These are phyloP conservation scores for Tritrichomonas musculus DNA, from an alignment of 208 protist genomes.

Conservation along the genomic window DNA sequence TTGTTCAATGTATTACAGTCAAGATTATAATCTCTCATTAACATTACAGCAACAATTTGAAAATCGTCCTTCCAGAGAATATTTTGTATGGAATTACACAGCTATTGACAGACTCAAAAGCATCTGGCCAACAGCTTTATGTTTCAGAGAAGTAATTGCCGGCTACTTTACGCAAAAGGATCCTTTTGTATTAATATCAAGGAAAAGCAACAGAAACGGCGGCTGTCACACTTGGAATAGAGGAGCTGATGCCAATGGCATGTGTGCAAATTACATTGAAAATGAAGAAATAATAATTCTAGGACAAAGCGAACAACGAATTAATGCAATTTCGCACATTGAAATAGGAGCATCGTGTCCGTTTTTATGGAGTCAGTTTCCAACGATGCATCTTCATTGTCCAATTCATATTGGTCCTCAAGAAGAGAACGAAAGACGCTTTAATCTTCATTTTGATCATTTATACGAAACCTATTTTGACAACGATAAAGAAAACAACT, in stretches of 20 bases:
- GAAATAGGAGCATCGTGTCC: background rate
- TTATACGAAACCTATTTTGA: background rate
- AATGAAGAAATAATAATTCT: background rate
- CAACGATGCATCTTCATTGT: background rate
- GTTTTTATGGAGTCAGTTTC: background rate
- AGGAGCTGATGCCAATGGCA: background rate
- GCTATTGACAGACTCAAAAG: background rate
- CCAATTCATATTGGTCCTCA: background rate
- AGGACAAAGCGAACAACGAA: no score
- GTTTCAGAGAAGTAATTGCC: no score
- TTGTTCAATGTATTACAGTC: background rate
- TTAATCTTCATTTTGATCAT: background rate
- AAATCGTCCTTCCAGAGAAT: background rate
- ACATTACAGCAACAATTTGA: background rate
- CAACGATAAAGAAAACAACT: background rate
- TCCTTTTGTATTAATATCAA: background rate
- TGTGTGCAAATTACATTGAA: background rate
- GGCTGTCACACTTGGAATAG: background rate
- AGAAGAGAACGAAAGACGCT: background rate
- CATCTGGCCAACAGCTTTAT: no score
- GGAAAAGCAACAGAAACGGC: background rate
- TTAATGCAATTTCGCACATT: background rate
- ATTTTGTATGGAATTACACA: background rate
- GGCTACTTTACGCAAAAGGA: background rate
- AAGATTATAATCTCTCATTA: background rate